phyloP scores from a whole-genome alignment of 2,329 filamentous ascomycete species.

The Beauveria asiatica region DNA sequence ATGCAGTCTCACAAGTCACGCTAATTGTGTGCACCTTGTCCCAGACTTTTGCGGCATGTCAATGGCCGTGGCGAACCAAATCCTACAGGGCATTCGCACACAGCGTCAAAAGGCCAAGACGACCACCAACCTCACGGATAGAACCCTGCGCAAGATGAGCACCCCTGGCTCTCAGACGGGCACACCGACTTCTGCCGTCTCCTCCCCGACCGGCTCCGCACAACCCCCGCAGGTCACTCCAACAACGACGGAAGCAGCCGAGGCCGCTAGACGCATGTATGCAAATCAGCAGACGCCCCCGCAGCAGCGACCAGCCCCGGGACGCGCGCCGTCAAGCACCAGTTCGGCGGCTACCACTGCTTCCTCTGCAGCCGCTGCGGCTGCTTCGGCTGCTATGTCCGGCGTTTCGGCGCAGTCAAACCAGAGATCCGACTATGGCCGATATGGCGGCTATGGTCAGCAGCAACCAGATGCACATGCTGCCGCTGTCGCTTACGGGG shows the following conservation, averaged over 20 bases:
- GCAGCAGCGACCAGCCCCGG: conserved; percentile 31
- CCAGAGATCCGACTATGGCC: conserved; percentile 27
- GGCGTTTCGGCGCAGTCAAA: conserved; percentile 32
- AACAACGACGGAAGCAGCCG: conserved; percentile 42
- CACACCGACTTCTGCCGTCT: conserved; percentile 18
- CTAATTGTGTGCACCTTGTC: conserved; percentile 86
- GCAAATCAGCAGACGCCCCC: conserved; percentile 37
- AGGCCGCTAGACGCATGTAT: conserved; percentile 58
- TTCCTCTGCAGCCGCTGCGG: conserved; percentile 33
- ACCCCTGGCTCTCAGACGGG: conserved; percentile 37
- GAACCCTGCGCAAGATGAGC: conserved; percentile 52
- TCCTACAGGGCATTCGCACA: conserved; percentile 75
- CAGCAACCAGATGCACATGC: conserved; percentile 28
- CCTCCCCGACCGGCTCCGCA: conserved; percentile 16
- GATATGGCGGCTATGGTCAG: conserved; percentile 27
- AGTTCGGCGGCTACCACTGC: background rate
- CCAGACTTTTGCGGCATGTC: conserved; percentile 99
- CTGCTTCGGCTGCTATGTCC: conserved; percentile 53
- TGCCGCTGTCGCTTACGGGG: conserved; percentile 25
- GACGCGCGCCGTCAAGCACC: conserved; percentile 44
- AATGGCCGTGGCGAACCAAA: conserved; percentile 93
- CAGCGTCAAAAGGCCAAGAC: conserved; percentile 56
- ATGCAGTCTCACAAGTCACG: conserved; percentile 85
- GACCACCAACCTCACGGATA: conserved; percentile 50
- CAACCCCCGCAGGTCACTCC: conserved; percentile 14